A percentile compares a stretch with the other conserved stretches of the same genome.
Evolutionary conservation across 441 rosid genomes (phyloP).

Genomic region (Gossypium davidsonii): DNA sequence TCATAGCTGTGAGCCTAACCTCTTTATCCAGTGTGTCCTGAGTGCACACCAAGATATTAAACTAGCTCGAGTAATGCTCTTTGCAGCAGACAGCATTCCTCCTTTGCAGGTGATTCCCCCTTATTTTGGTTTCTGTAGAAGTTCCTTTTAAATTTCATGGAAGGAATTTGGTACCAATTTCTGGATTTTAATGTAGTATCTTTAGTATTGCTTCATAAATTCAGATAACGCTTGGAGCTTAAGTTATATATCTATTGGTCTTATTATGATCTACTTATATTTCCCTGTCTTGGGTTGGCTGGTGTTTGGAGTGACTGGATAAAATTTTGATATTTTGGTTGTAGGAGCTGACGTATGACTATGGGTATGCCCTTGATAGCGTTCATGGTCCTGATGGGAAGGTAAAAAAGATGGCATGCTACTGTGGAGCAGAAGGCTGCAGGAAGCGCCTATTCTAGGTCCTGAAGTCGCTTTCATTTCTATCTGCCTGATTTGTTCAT

Average conservation of each 20-base stretch:
- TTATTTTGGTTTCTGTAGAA: background rate
- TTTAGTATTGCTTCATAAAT: background rate
- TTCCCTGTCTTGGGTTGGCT: background rate
- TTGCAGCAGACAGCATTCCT: constrained; percentile 91
- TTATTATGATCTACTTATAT: background rate
- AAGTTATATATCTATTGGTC: background rate
- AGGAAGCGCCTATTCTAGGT: constrained; percentile 64
- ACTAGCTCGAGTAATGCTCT: constrained; percentile 79
- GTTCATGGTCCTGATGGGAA: constrained; percentile 70
- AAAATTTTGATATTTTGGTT: background rate
- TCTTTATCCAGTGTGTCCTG: constrained; percentile 76
- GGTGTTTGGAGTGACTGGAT: background rate
- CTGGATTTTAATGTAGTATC: background rate
- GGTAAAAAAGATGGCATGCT: constrained; percentile 57
- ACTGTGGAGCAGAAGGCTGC: constrained; percentile 69
- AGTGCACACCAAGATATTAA: constrained; percentile 77
- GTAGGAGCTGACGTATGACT: constrained; percentile 87
- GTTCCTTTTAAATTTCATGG: background rate
- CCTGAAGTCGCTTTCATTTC: background rate
- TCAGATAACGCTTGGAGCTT: background rate
- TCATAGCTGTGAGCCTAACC: constrained; percentile 90
- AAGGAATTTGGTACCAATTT: background rate
- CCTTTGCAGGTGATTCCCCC: constrained; percentile 64
- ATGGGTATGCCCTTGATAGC: constrained; percentile 76
- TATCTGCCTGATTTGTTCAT: background rate